Conservation (phyloP, 2,329 filamentous ascomycete species). For the Coleophoma eucalyptorum region DNA sequence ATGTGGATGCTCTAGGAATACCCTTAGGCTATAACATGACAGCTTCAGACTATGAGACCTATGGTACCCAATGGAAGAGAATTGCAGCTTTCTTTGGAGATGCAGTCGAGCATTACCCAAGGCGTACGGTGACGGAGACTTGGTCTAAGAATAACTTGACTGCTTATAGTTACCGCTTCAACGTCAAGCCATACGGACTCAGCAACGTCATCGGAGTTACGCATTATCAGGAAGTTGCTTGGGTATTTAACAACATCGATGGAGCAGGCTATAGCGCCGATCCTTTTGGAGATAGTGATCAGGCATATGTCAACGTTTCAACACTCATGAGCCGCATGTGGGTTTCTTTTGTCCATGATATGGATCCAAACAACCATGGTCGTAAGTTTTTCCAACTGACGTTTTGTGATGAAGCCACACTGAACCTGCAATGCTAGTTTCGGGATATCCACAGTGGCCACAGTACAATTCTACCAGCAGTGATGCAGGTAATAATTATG, state of each 20-base stretch:
- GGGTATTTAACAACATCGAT: conserved; percentile 8
- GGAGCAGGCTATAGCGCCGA: background rate
- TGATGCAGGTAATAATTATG: too few species aligned
- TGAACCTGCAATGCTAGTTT: too few species aligned
- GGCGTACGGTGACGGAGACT: background rate
- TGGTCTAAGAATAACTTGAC: background rate
- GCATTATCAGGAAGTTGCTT: conserved; percentile 1
- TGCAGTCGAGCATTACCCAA: background rate
- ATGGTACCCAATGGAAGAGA: conserved; percentile 9
- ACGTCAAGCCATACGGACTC: background rate
- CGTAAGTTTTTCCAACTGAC: too few species aligned
- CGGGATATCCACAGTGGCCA: too few species aligned
- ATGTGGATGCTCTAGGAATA: conserved; percentile 1
- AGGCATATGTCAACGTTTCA: conserved; percentile 1
- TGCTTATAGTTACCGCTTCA: background rate
- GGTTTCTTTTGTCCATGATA: conserved; percentile 8
- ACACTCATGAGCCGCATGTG: conserved; percentile 11
- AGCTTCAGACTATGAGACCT: background rate
- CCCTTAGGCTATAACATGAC: background rate
- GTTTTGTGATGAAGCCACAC: too few species aligned
- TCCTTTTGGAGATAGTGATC: background rate
- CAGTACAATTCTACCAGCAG: too few species aligned
- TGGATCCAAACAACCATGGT: conserved; percentile 8
- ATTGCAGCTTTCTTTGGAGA: conserved; percentile 7
- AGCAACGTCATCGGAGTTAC: background rate